phyloP scores from a whole-genome alignment of 192 early-diverging fungal species.

The Helicostylum pulchrum region DNA sequence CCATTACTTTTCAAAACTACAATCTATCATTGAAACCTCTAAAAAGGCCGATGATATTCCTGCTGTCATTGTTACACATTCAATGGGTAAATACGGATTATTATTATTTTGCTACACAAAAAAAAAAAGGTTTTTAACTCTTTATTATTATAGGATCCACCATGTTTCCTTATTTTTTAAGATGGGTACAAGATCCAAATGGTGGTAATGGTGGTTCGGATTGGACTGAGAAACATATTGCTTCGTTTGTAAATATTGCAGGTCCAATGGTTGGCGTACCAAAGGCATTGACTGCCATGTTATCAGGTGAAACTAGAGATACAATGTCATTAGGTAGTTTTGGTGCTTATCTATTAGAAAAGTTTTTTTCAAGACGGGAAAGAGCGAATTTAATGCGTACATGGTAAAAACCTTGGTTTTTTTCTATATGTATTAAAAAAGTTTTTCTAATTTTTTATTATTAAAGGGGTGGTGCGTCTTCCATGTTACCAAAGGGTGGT shows the following conservation, averaged over 20 bases:
- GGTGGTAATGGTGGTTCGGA: conserved; percentile 66
- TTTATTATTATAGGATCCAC: conserved; percentile 41
- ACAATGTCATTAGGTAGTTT: conserved; percentile 76
- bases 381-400: conserved; percentile 73
- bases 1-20: conserved; percentile 76
- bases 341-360: conserved; percentile 77
- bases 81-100: conserved; percentile 51
- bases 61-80: conserved; percentile 56
- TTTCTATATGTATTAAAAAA: too few species aligned
- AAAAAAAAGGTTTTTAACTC: background rate
- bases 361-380: conserved; percentile 77
- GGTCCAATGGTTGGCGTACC: conserved; percentile 85
- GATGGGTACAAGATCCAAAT: conserved; percentile 71
- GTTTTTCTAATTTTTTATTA: too few species aligned
- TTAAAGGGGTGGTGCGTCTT: conserved; percentile 55
- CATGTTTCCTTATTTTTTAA: conserved; percentile 80
- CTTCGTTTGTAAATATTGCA: conserved; percentile 80
- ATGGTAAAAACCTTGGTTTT: too few species aligned
- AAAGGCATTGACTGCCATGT: conserved; percentile 71
- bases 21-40: conserved; percentile 63
- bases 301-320: conserved; percentile 82
- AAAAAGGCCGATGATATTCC: conserved; percentile 49
- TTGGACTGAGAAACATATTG: conserved; percentile 79
- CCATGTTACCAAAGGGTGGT: conserved; percentile 85
- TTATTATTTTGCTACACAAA: background rate